Conservation (phyloP, 495 filamentous ascomycete species). For the Trichocladium antarcticum region DNA sequence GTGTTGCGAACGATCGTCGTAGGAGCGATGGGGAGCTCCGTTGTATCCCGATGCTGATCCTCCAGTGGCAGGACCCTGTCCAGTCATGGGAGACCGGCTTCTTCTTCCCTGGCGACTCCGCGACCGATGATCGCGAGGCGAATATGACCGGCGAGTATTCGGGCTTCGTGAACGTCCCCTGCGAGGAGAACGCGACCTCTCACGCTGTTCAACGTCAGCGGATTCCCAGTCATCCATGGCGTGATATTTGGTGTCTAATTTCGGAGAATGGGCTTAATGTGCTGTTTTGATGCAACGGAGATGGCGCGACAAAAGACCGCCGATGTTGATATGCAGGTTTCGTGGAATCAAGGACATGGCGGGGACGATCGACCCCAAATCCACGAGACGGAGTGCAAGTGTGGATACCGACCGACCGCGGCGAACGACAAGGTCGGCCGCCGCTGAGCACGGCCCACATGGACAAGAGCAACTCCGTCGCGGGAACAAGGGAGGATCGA, state of each 20-base stretch:
- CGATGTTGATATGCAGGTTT: neutral
- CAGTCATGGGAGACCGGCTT: conserved; percentile 80
- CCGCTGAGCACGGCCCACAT: conserved; percentile 10
- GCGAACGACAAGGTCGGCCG: conserved; percentile 3
- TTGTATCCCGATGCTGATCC: conserved; percentile 45
- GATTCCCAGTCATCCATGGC: conserved; percentile 9
- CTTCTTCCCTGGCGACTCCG: conserved; percentile 57
- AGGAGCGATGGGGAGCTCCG: conserved; percentile 56
- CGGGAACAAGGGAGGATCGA: neutral
- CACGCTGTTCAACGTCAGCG: conserved; percentile 58
- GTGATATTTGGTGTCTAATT: neutral
- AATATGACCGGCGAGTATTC: conserved; percentile 70
- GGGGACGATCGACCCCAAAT: conserved; percentile 3
- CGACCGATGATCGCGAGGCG: conserved; percentile 74
- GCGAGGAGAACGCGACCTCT: conserved; percentile 87
- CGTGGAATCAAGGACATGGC: neutral
- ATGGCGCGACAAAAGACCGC: neutral
- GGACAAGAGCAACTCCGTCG: conserved; percentile 1
- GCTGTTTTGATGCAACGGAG: neutral
- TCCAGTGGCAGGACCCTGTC: conserved; percentile 57
- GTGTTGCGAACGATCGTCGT: conserved; percentile 72
- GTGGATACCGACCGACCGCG: conserved; percentile 5
- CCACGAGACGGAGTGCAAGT: neutral
- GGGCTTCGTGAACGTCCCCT: conserved; percentile 56
- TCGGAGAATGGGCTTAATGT: neutral